Conservation (phyloP, 2,329 filamentous ascomycete species). For the Aureobasidium mangrovei region DNA sequence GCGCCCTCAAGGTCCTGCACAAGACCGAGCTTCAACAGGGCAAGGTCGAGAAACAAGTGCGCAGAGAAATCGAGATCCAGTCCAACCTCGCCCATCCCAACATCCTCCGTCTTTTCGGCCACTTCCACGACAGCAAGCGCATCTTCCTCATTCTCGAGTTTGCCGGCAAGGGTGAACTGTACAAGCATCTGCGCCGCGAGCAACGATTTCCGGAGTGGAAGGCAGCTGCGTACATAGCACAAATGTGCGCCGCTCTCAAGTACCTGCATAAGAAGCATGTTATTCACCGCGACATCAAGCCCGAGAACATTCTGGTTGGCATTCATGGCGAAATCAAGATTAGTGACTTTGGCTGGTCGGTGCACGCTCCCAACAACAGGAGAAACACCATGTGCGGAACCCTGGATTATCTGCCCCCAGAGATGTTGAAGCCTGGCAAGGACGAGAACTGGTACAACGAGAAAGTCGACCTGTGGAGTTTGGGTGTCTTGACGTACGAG, state of each 20-base stretch:
- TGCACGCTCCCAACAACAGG: slow-evolving; percentile 19
- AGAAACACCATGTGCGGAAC: slow-evolving; percentile 20
- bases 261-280: slow-evolving; percentile 20
- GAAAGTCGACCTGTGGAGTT: slow-evolving; percentile 19
- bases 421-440: slow-evolving; percentile 19
- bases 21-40: slow-evolving; percentile 72
- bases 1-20: slow-evolving; percentile 74
- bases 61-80: slow-evolving; percentile 19
- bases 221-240: slow-evolving; percentile 18
- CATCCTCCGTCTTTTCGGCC: slow-evolving; percentile 18
- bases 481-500: slow-evolving; percentile 19
- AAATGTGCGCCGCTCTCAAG: slow-evolving; percentile 18
- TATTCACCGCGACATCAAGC: slow-evolving; percentile 20
- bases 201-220: slow-evolving; percentile 19
- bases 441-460: slow-evolving; percentile 19
- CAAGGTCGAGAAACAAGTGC: slow-evolving; percentile 60
- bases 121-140: slow-evolving; percentile 20
- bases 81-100: slow-evolving; percentile 19
- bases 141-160: slow-evolving; percentile 20
- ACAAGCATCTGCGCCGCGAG: slow-evolving; percentile 19
- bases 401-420: slow-evolving; percentile 18
- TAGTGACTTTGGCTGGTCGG: slow-evolving; percentile 19
- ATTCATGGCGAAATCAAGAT: slow-evolving; percentile 20
- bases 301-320: slow-evolving; percentile 20
- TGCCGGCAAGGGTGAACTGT: slow-evolving; percentile 18